phyloP scores from a whole-genome alignment of 2,329 filamentous ascomycete species.

The Nectriaceae sp. region DNA sequence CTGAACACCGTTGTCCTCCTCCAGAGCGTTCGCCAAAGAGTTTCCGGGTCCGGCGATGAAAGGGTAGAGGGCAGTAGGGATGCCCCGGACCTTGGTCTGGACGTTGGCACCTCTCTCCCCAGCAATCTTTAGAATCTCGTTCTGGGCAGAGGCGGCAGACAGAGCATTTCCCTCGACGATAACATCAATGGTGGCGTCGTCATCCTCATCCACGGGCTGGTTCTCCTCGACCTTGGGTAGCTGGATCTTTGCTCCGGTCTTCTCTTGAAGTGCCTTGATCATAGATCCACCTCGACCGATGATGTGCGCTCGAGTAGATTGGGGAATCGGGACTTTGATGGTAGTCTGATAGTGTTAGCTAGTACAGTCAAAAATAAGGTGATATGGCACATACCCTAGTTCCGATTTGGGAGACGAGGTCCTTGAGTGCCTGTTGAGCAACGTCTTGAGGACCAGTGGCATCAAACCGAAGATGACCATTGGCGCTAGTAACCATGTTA shows the following conservation, averaged over 20 bases:
- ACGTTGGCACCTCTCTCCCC: constrained; percentile 82
- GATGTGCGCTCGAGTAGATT: constrained; percentile 82
- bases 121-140: constrained; percentile 84
- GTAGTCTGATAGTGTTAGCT: constrained; percentile 41
- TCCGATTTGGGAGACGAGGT: constrained; percentile 85
- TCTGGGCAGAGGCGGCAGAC: constrained; percentile 79
- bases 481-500: constrained; percentile 72
- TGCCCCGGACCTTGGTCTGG: constrained; percentile 77
- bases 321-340: constrained; percentile 79
- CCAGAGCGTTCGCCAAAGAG: constrained; percentile 65
- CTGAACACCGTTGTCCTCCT: constrained; percentile 77
- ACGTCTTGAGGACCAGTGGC: constrained; percentile 81
- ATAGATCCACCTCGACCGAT: constrained; percentile 90
- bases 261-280: constrained; percentile 87
- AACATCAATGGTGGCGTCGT: constrained; percentile 83
- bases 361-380: neutral
- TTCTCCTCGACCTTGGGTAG: constrained; percentile 78
- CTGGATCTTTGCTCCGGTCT: constrained; percentile 87
- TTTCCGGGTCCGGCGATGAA: constrained; percentile 87
- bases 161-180: constrained; percentile 88
- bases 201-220: constrained; percentile 60
- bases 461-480: constrained; percentile 77
- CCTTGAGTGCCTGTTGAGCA: constrained; percentile 85
- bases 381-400: constrained; percentile 63
- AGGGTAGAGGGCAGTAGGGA: constrained; percentile 91